Evolutionary conservation across 2,329 filamentous ascomycete genomes (phyloP).

Genomic region (Cryphonectria naterciae): DNA sequence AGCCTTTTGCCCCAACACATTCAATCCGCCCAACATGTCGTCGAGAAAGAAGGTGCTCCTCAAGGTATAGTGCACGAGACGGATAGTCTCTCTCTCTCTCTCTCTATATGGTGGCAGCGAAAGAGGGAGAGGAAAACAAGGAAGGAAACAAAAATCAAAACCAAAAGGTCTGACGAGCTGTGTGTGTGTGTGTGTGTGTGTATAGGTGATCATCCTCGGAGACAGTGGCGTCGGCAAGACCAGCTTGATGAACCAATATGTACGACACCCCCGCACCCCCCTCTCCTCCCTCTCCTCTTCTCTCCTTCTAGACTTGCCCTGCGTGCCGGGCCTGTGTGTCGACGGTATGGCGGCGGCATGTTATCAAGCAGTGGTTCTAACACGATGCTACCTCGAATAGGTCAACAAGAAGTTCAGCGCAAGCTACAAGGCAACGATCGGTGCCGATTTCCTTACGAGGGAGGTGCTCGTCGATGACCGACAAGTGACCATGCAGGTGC

Average conservation of each 20-base stretch:
- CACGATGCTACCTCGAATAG: slow-evolving; percentile 50
- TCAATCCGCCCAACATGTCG: slow-evolving; percentile 59
- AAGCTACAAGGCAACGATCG: slow-evolving; percentile 99
- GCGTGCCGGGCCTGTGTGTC: neutral
- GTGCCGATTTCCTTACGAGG: slow-evolving; percentile 96
- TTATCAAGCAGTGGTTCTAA: slow-evolving; percentile 14
- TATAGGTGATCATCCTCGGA: slow-evolving; percentile 95
- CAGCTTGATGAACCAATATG: slow-evolving; percentile 99
- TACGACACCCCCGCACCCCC: slow-evolving; percentile 53
- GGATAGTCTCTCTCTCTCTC: neutral
- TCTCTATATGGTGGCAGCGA: neutral
- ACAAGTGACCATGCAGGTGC: slow-evolving; percentile 89
- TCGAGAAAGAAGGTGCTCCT: slow-evolving; percentile 88
- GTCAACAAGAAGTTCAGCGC: slow-evolving; percentile 99
- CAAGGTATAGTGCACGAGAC: slow-evolving; percentile 63
- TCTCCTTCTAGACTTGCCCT: neutral
- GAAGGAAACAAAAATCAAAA: neutral
- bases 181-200: neutral
- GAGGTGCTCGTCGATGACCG: slow-evolving; percentile 97
- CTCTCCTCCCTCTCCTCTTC: slow-evolving; percentile 16
- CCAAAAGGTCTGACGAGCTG: slow-evolving; percentile 27
- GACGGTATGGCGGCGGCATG: neutral
- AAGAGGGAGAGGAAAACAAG: neutral
- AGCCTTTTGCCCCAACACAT: slow-evolving; percentile 1
- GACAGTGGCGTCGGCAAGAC: slow-evolving; percentile 99